Evolutionary conservation across 805 yeast genomes (phyloP).

Genomic region (Candida rishiriensis): DNA sequence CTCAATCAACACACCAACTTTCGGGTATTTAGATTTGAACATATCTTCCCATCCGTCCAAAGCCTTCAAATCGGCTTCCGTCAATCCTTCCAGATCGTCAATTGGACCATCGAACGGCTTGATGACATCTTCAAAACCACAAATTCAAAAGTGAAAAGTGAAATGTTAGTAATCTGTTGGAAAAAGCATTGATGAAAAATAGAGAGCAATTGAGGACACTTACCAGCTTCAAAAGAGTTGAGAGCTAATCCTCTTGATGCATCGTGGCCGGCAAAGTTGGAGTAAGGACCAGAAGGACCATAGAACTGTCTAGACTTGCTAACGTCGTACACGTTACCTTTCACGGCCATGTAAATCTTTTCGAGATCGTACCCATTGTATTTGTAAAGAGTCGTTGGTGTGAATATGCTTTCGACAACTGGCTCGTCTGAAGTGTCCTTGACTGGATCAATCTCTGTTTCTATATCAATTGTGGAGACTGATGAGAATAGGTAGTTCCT

Average conservation of each 20-base stretch:
- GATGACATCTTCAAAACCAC: constrained; percentile 37
- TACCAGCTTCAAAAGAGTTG: constrained; percentile 71
- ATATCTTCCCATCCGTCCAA: constrained; percentile 82
- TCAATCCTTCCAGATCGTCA: constrained; percentile 63
- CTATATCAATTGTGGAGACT: constrained; percentile 22
- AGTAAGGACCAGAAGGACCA: constrained; percentile 95
- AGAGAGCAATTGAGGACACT: constrained; percentile 6
- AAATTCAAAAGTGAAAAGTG: neutral
- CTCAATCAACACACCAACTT: constrained; percentile 66
- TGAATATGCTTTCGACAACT: constrained; percentile 44
- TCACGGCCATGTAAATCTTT: constrained; percentile 80
- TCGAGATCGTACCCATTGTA: constrained; percentile 80
- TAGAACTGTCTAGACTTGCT: constrained; percentile 75
- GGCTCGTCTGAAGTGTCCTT: constrained; percentile 16
- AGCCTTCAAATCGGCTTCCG: constrained; percentile 55
- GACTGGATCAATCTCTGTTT: constrained; percentile 13
- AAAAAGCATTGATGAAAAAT: neutral
- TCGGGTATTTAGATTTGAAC: constrained; percentile 75
- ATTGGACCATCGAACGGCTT: constrained; percentile 73
- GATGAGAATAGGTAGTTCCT: constrained; percentile 20
- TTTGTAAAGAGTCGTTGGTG: constrained; percentile 67
- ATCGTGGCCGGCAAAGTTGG: constrained; percentile 93
- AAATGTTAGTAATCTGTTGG: no score
- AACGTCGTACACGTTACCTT: constrained; percentile 83
- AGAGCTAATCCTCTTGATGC: constrained; percentile 89